Evolutionary conservation across 2,329 filamentous ascomycete genomes (phyloP).

Genomic region (Fusarium torreyae): DNA sequence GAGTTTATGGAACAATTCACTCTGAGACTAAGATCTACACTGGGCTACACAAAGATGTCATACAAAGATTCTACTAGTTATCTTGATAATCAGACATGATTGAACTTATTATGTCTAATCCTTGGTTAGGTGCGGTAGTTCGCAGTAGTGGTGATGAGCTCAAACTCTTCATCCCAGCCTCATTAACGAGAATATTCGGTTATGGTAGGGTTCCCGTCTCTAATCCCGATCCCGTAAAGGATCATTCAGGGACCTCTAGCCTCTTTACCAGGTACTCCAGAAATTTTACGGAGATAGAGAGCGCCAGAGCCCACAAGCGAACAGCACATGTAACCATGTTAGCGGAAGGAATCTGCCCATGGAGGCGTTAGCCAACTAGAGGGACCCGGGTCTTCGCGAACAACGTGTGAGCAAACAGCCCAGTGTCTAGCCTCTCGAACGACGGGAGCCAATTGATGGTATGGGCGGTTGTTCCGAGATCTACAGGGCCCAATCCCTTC

Average conservation of each 20-base stretch:
- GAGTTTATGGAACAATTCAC: constrained; percentile 7
- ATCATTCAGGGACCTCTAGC: constrained; percentile 19
- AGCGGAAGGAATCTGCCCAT: constrained; percentile 48
- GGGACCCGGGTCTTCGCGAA: constrained; percentile 47
- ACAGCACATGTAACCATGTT: constrained; percentile 45
- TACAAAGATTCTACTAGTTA: not conserved
- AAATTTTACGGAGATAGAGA: constrained; percentile 42
- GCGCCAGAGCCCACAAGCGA: constrained; percentile 39
- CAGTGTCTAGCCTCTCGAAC: constrained; percentile 33
- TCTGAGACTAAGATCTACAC: not conserved
- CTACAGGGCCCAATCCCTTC: constrained; percentile 27
- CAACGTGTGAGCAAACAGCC: constrained; percentile 45
- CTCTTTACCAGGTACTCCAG: constrained; percentile 36
- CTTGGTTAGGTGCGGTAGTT: not conserved
- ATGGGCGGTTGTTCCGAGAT: constrained; percentile 30
- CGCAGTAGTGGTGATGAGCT: too few species aligned
- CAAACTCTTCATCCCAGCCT: constrained; percentile 9
- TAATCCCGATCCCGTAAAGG: constrained; percentile 21
- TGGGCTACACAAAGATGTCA: too few species aligned
- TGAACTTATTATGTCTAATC: not conserved
- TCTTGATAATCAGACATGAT: not conserved
- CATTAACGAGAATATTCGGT: constrained; percentile 17
- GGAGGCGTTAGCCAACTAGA: constrained; percentile 41
- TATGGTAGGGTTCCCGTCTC: constrained; percentile 20
- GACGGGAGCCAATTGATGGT: constrained; percentile 23